Percentiles rank a stretch among this genome's conserved stretches.
Conservation (phyloP, 2,329 filamentous ascomycete species). For the Pleurostoma richardsiae region DNA sequence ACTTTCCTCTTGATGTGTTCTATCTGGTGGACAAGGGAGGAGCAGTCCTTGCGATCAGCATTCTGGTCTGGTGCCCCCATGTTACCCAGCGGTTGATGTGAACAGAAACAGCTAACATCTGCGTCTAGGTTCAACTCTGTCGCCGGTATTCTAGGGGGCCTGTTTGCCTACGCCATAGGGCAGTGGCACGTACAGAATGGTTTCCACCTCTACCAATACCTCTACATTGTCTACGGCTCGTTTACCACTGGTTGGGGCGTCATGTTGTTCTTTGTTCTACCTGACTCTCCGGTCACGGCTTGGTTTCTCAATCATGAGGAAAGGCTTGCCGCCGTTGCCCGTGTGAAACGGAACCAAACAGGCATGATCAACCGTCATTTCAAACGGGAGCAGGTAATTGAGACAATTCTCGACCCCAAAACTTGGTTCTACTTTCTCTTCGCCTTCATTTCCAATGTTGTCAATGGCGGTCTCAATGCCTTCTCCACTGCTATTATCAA, state of each 20-base stretch:
- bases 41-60: neutral
- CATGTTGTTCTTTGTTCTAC: conserved; percentile 12
- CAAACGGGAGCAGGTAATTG: conserved; percentile 21
- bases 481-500: conserved; percentile 49
- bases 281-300: conserved; percentile 15
- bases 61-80: neutral
- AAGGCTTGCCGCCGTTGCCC: conserved; percentile 19
- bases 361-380: conserved; percentile 24
- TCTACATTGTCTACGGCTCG: neutral
- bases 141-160: neutral
- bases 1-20: conserved; percentile 44
- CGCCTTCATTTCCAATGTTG: conserved; percentile 5
- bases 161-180: neutral
- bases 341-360: conserved; percentile 26
- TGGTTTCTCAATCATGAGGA: conserved; percentile 18
- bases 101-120: neutral
- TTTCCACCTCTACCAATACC: neutral
- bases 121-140: neutral
- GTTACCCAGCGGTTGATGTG: neutral
- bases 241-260: conserved; percentile 13
- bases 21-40: conserved; percentile 28
- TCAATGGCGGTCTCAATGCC: conserved; percentile 21
- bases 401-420: conserved; percentile 24
- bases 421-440: conserved; percentile 19
- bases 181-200: neutral